These are phyloP conservation scores for Phytophthora niederhauseri DNA, from an alignment of 352 stramenopile genomes.

Conservation along the genomic window DNA sequence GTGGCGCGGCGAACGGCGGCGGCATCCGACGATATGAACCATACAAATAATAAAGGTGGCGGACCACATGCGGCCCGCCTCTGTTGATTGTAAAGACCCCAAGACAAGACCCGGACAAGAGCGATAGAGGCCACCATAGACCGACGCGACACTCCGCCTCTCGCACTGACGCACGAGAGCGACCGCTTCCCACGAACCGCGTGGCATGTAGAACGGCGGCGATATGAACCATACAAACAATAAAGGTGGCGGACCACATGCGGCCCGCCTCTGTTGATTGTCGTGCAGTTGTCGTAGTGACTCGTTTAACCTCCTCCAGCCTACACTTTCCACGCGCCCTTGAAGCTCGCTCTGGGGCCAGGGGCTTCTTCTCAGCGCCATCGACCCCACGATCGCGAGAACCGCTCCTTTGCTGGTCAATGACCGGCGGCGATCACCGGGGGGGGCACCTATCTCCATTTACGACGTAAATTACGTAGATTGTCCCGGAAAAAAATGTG, in stretches of 20 bases:
- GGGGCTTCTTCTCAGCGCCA: slow-evolving; percentile 19
- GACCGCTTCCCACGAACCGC: slow-evolving; percentile 24
- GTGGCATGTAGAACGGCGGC: slow-evolving; percentile 16
- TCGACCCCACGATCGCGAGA: slow-evolving; percentile 9
- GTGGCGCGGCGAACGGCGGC: slow-evolving; percentile 16
- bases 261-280: slow-evolving; percentile 20
- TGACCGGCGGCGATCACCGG: background rate
- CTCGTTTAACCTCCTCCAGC: slow-evolving; percentile 26
- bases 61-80: slow-evolving; percentile 22
- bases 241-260: slow-evolving; percentile 21
- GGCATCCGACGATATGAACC: slow-evolving; percentile 13
- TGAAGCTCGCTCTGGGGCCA: background rate
- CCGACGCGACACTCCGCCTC: slow-evolving; percentile 26
- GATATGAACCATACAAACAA: slow-evolving; percentile 8
- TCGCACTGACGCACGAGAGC: slow-evolving; percentile 17
- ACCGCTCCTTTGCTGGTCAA: slow-evolving; percentile 7
- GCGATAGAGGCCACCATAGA: slow-evolving; percentile 16
- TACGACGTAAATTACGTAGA: background rate
- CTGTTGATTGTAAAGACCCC: too few relatives aligned
- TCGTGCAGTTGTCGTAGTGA: slow-evolving; percentile 29
- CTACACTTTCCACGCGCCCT: slow-evolving; percentile 2
- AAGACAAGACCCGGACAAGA: slow-evolving; percentile 5
- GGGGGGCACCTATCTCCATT: background rate
- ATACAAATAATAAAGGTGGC: slow-evolving; percentile 6
- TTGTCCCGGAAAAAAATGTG: background rate